Conservation (phyloP, 768 basidiomycete genomes). For the Amanita brunnescens region DNA sequence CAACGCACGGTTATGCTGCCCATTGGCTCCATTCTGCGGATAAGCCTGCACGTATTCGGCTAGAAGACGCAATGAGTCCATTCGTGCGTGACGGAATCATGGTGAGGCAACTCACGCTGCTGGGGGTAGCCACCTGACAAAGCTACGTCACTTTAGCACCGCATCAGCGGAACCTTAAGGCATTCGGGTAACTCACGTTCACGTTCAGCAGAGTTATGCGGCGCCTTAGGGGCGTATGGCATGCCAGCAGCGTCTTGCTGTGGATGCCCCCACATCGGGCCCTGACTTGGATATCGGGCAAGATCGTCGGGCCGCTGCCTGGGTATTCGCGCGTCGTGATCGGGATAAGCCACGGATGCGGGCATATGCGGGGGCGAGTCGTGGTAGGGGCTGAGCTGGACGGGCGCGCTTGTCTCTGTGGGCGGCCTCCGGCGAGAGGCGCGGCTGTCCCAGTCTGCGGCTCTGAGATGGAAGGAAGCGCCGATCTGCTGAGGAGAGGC, state of each 20-base stretch:
- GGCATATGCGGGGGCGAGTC: slow-evolving; percentile 8
- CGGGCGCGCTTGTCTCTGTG: slow-evolving; percentile 23
- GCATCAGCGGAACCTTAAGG: slow-evolving; percentile 4
- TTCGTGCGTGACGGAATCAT: not conserved
- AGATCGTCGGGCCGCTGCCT: slow-evolving; percentile 4
- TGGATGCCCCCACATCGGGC: slow-evolving; percentile 17
- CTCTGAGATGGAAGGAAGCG: slow-evolving; percentile 45
- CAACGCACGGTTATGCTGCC: slow-evolving; percentile 2
- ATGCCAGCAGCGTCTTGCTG: slow-evolving; percentile 15
- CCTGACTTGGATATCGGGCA: not conserved
- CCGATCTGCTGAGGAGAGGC: slow-evolving; percentile 13
- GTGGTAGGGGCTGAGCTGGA: slow-evolving; percentile 11
- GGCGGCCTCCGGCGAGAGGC: slow-evolving; percentile 7
- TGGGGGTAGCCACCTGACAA: slow-evolving; percentile 34
- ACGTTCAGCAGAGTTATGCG: slow-evolving; percentile 49
- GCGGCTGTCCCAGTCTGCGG: slow-evolving; percentile 44
- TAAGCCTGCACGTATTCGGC: slow-evolving; percentile 19
- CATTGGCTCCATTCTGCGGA: slow-evolving; percentile 8
- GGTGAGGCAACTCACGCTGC: slow-evolving; percentile 23
- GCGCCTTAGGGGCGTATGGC: slow-evolving; percentile 31
- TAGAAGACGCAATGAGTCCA: slow-evolving; percentile 5
- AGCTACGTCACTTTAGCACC: slow-evolving; percentile 19
- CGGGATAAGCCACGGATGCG: not conserved
- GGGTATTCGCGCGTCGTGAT: slow-evolving; percentile 7
- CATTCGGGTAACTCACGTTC: slow-evolving; percentile 32